Conservation (phyloP, 805 yeast species). For the Trichomonascus vanleenenianus region DNA sequence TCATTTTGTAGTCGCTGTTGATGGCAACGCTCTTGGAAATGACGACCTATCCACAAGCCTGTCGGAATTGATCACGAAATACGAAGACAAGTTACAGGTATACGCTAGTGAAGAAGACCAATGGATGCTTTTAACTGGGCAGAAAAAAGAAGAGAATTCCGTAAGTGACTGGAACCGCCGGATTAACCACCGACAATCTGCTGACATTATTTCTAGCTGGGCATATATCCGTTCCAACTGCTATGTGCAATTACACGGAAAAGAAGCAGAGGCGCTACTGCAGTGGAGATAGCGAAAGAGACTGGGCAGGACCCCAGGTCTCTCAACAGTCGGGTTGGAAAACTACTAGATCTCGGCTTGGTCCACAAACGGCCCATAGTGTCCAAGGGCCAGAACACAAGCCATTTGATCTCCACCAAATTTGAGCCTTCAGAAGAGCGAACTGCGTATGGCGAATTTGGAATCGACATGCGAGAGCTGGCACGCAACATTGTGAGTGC, state of each 20-base stretch:
- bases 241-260: conserved; percentile 33
- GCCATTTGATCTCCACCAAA: conserved; percentile 25
- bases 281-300: conserved; percentile 27
- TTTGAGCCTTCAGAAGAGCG: conserved; percentile 26
- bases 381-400: conserved; percentile 27
- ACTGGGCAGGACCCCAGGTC: conserved; percentile 37
- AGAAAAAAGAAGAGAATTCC: conserved; percentile 22
- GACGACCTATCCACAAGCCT: conserved; percentile 11
- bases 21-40: conserved; percentile 3
- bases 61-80: conserved; percentile 8
- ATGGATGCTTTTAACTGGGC: conserved; percentile 31
- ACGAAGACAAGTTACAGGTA: conserved; percentile 11
- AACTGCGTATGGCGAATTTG: conserved; percentile 2
- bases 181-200: neutral
- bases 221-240: conserved; percentile 32
- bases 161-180: conserved; percentile 2
- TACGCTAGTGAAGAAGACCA: conserved; percentile 28
- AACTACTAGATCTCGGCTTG: conserved; percentile 28
- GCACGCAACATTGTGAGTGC: conserved; percentile 22
- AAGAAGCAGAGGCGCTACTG: conserved; percentile 31
- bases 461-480: conserved; percentile 19
- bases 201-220: conserved; percentile 17
- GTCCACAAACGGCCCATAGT: conserved; percentile 29
- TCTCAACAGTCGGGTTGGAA: conserved; percentile 28
- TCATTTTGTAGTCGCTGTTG: conserved; percentile 16